Percentiles rank a stretch among this genome's conserved stretches.
Evolutionary conservation across 352 stramenopile species (phyloP).

Genomic region (Globisporangium iwayamae): DNA sequence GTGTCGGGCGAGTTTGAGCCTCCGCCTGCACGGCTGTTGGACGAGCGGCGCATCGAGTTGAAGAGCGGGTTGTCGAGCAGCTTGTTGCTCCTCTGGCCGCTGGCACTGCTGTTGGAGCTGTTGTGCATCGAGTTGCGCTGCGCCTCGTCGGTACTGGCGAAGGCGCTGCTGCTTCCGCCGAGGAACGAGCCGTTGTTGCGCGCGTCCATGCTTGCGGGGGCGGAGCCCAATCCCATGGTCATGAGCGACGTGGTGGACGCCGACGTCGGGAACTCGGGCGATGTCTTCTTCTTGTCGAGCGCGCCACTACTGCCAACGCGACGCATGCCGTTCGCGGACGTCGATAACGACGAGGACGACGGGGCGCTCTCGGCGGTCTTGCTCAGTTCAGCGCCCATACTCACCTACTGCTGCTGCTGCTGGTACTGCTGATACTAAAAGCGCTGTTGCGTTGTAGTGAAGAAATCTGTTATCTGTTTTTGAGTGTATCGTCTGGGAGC

Average conservation of each 20-base stretch:
- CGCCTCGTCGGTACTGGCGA: not conserved
- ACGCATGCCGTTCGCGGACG: conserved; percentile 34
- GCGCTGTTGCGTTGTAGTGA: conserved; percentile 2
- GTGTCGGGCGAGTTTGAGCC: conserved; percentile 8
- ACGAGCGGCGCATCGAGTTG: conserved; percentile 44
- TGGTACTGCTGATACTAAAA: not conserved
- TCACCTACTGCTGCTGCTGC: not conserved
- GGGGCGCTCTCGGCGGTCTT: conserved; percentile 31
- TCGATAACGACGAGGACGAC: conserved; percentile 13
- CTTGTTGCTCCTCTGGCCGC: conserved; percentile 43
- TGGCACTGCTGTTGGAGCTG: conserved; percentile 42
- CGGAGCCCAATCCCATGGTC: conserved; percentile 28
- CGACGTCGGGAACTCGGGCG: conserved; percentile 36
- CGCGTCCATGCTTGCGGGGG: not conserved
- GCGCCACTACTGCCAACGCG: conserved; percentile 68
- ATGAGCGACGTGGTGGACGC: conserved; percentile 56
- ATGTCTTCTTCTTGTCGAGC: conserved; percentile 40
- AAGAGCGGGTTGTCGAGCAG: conserved; percentile 44
- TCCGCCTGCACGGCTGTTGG: conserved; percentile 34
- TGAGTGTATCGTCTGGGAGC: not conserved
- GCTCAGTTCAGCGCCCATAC: conserved; percentile 73
- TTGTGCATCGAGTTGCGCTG: conserved; percentile 27
- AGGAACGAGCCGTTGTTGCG: conserved; percentile 18
- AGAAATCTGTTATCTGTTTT: not conserved
- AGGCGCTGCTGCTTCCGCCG: conserved; percentile 1